Evolutionary conservation across 352 stramenopile species (phyloP), one percentile per base, ranked within the genome.

Genomic region (Phytophthora fragariaefolia): DNA sequence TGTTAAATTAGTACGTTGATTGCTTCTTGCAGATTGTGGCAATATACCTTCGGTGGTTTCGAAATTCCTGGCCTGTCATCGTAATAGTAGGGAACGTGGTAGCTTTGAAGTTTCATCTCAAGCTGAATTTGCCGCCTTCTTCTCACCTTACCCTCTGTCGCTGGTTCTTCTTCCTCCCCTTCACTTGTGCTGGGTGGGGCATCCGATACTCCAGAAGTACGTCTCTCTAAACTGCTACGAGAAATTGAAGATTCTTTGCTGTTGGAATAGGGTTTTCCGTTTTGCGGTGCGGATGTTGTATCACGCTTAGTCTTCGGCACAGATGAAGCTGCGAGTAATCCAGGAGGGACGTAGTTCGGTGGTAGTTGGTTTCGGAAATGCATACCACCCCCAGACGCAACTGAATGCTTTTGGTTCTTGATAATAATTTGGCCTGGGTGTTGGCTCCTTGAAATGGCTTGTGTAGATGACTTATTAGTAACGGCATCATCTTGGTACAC

Each of bases 351-450:
- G 63, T 89, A 93, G 48, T 91, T 91, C 3, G 79, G 24, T 10
- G 85, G 85, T 17, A 93, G 57, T 8, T 85, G 77, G 42, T 93
- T 93, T 36, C 85, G 81, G 51, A 88, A 93, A 42, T 91, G 85
- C 85, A 93, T 91, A 5, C 83, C 84, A 30, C 79, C 79, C 4
- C 54, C 58, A 48, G 54, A 49, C 7, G 23, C 58, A 7, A 26
- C 24, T 3, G 54, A 52, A 9, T 63, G 28, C 20, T 79, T 84
- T 52, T 62, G 76, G 15, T 49, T 77, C 47, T 77, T 83, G 27
- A 77, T 76, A 17, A 79, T 43, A 23, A 71, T 64, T 28, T 66
- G 59, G 43, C 18, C 26, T 2, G 52, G 28, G 8, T 69, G 64
- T n/a, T 67, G 58, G 8, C 28, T 23, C 0, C 10, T 71, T 32